A percentile compares a stretch with the other conserved stretches of the same genome.
Conservation (phyloP, 2,329 filamentous ascomycete genomes). For the Orbilia brochopaga region DNA sequence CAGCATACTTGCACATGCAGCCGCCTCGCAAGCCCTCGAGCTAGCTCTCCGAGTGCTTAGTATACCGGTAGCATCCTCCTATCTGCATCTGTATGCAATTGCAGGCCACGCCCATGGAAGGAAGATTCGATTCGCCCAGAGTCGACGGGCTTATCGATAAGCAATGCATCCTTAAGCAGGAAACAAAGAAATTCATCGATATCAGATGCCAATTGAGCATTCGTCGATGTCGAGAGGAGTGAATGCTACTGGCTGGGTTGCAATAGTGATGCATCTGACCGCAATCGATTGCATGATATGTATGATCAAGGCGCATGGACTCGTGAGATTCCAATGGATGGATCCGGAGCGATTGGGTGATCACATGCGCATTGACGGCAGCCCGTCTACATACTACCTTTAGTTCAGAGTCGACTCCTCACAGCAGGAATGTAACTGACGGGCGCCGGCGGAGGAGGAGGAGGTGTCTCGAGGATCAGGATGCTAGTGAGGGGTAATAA, state of each 20-base stretch:
- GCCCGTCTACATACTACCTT: neutral
- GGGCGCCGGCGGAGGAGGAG: too few relatives aligned
- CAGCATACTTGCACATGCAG: neutral
- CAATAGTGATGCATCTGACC: too few relatives aligned
- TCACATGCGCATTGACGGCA: slow-evolving; percentile 29
- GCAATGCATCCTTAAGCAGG: neutral
- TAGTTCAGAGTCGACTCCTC: too few relatives aligned
- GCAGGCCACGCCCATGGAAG: neutral
- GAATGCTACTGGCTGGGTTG: too few relatives aligned
- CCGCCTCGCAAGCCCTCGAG: neutral
- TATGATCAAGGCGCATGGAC: neutral
- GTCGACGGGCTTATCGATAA: neutral
- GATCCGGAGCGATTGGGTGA: neutral
- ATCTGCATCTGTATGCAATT: neutral
- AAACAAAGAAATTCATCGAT: neutral
- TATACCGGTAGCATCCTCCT: too few relatives aligned
- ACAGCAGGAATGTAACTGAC: too few relatives aligned
- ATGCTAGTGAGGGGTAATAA: neutral
- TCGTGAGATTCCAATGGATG: slow-evolving; percentile 2
- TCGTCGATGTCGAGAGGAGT: too few relatives aligned
- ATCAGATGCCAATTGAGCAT: too few relatives aligned
- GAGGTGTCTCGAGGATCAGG: too few relatives aligned
- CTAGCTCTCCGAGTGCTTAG: too few relatives aligned
- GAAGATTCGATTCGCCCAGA: too few relatives aligned
- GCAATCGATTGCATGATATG: too few relatives aligned